Evolutionary conservation across 2,329 filamentous ascomycete genomes (phyloP).

Genomic region (Penicillium sp.): DNA sequence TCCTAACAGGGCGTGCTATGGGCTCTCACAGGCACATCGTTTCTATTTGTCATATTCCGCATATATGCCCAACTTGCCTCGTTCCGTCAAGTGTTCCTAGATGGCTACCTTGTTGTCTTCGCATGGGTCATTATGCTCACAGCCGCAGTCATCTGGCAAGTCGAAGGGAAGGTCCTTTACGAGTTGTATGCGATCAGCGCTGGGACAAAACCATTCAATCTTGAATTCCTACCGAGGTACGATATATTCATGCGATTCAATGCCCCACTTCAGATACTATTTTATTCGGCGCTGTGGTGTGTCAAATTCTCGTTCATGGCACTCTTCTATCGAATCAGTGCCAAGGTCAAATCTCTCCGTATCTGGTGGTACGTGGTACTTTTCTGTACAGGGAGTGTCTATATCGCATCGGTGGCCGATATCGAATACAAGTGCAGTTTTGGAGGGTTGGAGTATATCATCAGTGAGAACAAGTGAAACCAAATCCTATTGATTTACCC

Average conservation of each 20-base stretch:
- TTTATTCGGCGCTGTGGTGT: conserved; percentile 14
- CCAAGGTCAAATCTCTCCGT: conserved; percentile 11
- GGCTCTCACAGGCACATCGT: conserved; percentile 11
- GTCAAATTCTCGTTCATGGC: conserved; percentile 19
- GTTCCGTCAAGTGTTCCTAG: conserved; percentile 13
- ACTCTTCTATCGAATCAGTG: conserved; percentile 16
- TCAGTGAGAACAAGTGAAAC: conserved; percentile 7
- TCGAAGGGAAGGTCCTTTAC: conserved; percentile 10
- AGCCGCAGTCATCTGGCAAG: conserved; percentile 15
- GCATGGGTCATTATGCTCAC: conserved; percentile 17
- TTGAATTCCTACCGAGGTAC: conserved; percentile 6
- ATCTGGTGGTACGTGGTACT: conserved; percentile 19
- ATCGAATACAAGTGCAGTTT: conserved; percentile 18
- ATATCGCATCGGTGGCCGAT: conserved; percentile 12
- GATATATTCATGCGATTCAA: conserved; percentile 10
- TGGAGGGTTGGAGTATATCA: conserved; percentile 7
- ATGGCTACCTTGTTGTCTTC: conserved; percentile 13
- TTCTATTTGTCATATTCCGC: conserved; percentile 11
- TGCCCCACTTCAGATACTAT: conserved; percentile 14
- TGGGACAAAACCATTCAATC: conserved; percentile 2
- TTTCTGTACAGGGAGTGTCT: conserved; percentile 7
- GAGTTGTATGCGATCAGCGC: conserved; percentile 6
- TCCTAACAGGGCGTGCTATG: conserved; percentile 6
- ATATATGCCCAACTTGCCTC: conserved; percentile 7
- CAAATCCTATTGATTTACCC: background rate